phyloP scores from a whole-genome alignment of 768 basidiomycete genomes.

The Daedalea quercina region DNA sequence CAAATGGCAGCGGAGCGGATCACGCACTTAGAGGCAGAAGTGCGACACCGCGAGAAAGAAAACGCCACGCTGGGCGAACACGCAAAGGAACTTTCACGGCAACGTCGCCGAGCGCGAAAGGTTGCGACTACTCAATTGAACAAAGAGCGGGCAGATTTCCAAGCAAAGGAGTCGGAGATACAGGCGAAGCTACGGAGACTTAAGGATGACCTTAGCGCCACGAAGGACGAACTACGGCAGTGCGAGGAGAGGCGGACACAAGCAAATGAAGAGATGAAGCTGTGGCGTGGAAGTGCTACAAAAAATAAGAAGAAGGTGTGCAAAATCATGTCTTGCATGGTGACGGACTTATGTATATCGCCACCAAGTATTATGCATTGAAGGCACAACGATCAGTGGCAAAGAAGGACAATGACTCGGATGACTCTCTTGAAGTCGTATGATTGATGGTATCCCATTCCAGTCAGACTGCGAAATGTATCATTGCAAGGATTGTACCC shows the following conservation, averaged over 20 bases:
- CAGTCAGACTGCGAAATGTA: too few species aligned
- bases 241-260: not conserved
- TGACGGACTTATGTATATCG: too few species aligned
- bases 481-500: too few species aligned
- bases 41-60: not conserved
- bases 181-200: not conserved
- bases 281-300: constrained; percentile 2
- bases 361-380: not conserved
- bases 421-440: not conserved
- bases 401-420: not conserved
- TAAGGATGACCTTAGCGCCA: not conserved
- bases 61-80: not conserved
- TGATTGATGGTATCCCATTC: not conserved
- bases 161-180: not conserved
- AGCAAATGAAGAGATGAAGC: constrained; percentile 5
- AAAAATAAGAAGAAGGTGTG: constrained; percentile 16
- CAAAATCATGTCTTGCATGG: too few species aligned
- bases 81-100: not conserved
- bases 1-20: not conserved
- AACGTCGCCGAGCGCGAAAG: not conserved
- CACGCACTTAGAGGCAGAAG: not conserved
- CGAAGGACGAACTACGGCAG: not conserved
- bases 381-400: not conserved
- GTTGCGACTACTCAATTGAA: not conserved
- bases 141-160: not conserved